Evolutionary conservation across 345 rosid genomes (phyloP).

Genomic region (Luvunga scandens): DNA sequence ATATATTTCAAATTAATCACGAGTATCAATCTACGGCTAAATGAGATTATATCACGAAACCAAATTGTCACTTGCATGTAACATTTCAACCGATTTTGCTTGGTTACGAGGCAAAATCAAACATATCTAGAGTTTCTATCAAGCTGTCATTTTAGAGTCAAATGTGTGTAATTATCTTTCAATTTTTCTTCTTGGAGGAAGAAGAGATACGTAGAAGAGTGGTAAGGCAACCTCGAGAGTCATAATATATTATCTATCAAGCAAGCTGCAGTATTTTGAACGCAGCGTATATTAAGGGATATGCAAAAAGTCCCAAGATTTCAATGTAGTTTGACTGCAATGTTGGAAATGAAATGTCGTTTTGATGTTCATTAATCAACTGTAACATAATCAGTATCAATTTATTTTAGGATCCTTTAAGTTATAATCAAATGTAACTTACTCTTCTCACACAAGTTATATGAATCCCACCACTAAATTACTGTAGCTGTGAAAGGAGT

Average conservation of each 20-base stretch:
- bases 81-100: conserved; percentile 14
- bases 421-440: too few relatives aligned
- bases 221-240: conserved; percentile 26
- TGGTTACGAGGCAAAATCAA: conserved; percentile 17
- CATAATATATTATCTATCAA: conserved; percentile 28
- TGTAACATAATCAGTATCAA: too few relatives aligned
- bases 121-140: conserved; percentile 3
- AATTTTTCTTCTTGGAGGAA: not conserved
- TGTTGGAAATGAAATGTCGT: not conserved
- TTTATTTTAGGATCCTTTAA: too few relatives aligned
- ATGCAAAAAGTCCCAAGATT: not conserved
- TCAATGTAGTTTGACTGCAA: not conserved
- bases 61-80: not conserved
- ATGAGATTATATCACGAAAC: not conserved
- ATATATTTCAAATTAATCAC: not conserved
- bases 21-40: not conserved
- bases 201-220: conserved; percentile 14
- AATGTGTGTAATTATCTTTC: conserved; percentile 9
- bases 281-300: conserved; percentile 10
- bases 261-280: conserved; percentile 24
- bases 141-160: conserved; percentile 38
- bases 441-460: too few relatives aligned
- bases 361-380: conserved; percentile 1
- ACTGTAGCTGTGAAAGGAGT: too few relatives aligned
- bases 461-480: too few relatives aligned